Percentiles rank a stretch among this genome's conserved stretches.
These are phyloP conservation scores for Rhodocollybia butyracea DNA, from an alignment of 768 basidiomycete species.

Conservation along the genomic window DNA sequence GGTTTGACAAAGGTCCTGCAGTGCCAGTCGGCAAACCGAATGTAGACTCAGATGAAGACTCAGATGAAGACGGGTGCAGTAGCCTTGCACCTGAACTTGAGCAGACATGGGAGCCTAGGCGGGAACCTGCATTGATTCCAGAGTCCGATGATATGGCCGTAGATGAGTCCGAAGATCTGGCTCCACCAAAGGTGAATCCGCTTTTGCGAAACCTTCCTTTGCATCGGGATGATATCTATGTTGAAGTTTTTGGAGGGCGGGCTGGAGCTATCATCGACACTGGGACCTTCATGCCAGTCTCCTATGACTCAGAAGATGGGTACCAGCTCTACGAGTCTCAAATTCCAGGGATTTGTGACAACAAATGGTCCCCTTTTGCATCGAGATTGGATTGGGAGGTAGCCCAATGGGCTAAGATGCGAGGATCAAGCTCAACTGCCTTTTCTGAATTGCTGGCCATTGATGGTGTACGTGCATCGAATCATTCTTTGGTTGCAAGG, in stretches of 20 bases:
- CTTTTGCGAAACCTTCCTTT: background rate
- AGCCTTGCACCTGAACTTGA: background rate
- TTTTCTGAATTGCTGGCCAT: background rate
- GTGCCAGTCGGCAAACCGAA: too few species aligned
- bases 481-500: background rate
- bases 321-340: background rate
- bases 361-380: conserved; percentile 18
- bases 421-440: background rate
- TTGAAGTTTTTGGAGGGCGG: background rate
- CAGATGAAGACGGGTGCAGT: background rate
- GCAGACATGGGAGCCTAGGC: background rate
- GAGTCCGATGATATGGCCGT: background rate
- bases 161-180: background rate
- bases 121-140: too few species aligned
- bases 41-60: background rate
- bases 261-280: background rate
- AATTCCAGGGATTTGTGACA: background rate
- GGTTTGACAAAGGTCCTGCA: background rate
- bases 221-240: background rate
- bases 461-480: background rate
- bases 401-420: background rate
- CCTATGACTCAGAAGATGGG: background rate
- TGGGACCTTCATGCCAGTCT: background rate
- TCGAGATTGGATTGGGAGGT: background rate
- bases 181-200: background rate